A percentile compares a stretch with the other conserved stretches of the same genome.
phyloP scores from a whole-genome alignment of 139 green algal genomes.

The Picochlorum sp. region DNA sequence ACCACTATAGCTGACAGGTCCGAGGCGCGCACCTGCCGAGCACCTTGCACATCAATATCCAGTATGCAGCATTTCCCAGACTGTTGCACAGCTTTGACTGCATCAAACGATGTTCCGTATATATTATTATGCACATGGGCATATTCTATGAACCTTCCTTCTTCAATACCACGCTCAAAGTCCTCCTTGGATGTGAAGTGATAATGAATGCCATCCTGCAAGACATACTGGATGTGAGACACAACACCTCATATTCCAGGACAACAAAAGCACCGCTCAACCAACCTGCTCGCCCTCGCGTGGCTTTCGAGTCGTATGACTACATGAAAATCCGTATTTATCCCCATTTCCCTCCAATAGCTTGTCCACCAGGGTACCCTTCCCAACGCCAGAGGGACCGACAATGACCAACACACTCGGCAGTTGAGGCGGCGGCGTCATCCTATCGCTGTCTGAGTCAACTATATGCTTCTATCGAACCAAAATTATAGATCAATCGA shows the following conservation, averaged over 20 bases:
- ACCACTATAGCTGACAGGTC: constrained; percentile 63
- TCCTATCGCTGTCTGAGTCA: too few relatives aligned
- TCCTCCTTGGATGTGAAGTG: constrained; percentile 61
- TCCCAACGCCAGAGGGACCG: constrained; percentile 78
- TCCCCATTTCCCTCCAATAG: constrained; percentile 41
- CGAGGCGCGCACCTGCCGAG: constrained; percentile 31
- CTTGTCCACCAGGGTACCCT: constrained; percentile 71
- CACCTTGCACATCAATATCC: constrained; percentile 80
- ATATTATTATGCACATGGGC: constrained; percentile 79
- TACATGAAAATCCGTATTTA: constrained; percentile 69
- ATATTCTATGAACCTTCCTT: constrained; percentile 72
- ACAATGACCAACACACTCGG: constrained; percentile 60
- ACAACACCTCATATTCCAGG: not conserved
- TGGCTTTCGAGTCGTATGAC: constrained; percentile 67
- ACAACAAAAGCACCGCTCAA: not conserved
- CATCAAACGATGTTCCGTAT: constrained; percentile 66
- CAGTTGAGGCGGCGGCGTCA: not conserved
- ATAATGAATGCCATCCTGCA: constrained; percentile 73
- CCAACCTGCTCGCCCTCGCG: constrained; percentile 45
- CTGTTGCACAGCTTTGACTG: constrained; percentile 53
- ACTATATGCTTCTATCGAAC: too few relatives aligned
- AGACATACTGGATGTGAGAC: not conserved
- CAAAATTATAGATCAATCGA: too few relatives aligned
- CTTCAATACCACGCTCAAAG: constrained; percentile 58
- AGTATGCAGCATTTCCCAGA: constrained; percentile 59